phyloP scores from a whole-genome alignment of 2,329 filamentous ascomycete genomes.

The Diplodia seriata region DNA sequence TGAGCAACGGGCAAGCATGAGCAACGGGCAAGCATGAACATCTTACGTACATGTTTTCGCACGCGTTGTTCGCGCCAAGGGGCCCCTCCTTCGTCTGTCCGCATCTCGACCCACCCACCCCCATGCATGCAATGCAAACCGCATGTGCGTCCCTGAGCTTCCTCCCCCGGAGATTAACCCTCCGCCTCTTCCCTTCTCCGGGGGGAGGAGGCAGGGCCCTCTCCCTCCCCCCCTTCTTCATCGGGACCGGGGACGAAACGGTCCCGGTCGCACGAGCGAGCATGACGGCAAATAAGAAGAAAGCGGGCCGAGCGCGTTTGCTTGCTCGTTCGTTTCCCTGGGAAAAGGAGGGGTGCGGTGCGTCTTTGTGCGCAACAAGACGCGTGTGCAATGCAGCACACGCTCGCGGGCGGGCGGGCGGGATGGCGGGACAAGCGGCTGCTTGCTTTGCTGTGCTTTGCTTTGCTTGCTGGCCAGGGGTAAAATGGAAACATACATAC shows the following conservation, averaged over 20 bases:
- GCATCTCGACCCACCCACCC: background rate
- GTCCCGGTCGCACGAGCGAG: background rate
- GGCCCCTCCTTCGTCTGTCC: background rate
- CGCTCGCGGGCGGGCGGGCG: too few relatives aligned
- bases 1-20: background rate
- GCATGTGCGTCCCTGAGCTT: background rate
- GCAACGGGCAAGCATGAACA: background rate
- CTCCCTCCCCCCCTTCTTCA: background rate
- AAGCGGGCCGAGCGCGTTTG: background rate
- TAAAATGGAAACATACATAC: background rate
- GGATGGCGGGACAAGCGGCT: too few relatives aligned
- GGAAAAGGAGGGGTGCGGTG: background rate
- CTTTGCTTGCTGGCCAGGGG: background rate
- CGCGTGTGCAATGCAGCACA: background rate
- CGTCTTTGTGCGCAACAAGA: background rate
- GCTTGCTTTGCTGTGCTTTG: too few relatives aligned
- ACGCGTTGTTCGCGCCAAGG: background rate
- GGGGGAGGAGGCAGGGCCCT: too few relatives aligned
- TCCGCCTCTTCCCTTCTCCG: background rate
- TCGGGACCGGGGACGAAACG: background rate
- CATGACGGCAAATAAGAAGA: background rate
- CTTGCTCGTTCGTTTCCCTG: background rate
- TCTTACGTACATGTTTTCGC: background rate
- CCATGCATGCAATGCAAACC: too few relatives aligned
- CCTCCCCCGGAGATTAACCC: background rate